Evolutionary conservation across 257 asterid genomes (phyloP), one percentile per base, ranked within the genome.

Genomic region (Coffea eugenioides): DNA sequence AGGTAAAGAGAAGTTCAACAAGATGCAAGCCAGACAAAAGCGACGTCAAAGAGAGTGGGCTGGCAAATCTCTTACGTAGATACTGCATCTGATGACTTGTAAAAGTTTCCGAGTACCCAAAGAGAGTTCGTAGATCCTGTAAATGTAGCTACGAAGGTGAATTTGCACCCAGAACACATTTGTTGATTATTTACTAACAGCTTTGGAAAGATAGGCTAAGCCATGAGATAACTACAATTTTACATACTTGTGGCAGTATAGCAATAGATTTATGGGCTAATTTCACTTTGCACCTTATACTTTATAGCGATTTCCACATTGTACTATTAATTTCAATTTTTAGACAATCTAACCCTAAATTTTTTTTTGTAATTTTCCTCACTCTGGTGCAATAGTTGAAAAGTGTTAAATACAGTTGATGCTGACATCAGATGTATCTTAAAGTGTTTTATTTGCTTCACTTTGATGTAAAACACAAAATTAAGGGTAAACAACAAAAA

Each of bases 1-100:
- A 81, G 99, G 99, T 78, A 95, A 92, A 79, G 98, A 95, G 93
- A 95, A 93, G 86, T 95, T 93, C 89, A 95, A 95, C 89, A 89
- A 78, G 88, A 88, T 93, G 96, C 91, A 87, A 85, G 99, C 97
- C 27, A 92, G 82, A 89, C 94, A 91, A 86, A 95, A 91, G 86
- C 92, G 96, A 76, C 86, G 80, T 65, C 92, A 92, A 74, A 91
- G 99, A 75, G 98, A 93, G 89, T 95, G 99, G 98, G 97, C 98
- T 20, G 99, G 98, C 80, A 90, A 92, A 68, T 95, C 99, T 78
- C 92, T 95, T 49, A 88, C 97, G 54, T 95, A 79, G 82, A 90
- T 43, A 5, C 45, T 54, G 21, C 78, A 73, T 73, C 67, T 74
- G 36, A 12, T 36, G 43, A 23, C 41, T 2, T 64, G 16, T 8